Percentiles rank a stretch among this genome's conserved stretches.
Evolutionary conservation across 805 yeast species (phyloP).

Genomic region (Candida palmyrensis): DNA sequence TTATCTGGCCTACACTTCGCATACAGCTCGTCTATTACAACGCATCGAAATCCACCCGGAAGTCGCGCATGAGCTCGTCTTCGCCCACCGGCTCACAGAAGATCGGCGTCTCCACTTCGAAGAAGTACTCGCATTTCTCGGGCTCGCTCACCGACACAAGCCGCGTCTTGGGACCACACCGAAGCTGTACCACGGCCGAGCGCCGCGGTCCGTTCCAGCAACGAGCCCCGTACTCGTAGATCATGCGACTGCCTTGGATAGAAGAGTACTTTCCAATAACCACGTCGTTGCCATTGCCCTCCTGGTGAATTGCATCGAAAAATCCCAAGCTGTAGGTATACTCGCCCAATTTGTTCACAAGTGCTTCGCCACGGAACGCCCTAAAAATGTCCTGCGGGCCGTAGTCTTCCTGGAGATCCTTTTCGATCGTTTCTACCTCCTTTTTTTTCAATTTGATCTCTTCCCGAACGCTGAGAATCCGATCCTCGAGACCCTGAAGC

Average conservation of each 20-base stretch:
- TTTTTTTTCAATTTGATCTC: constrained; percentile 10
- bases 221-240: constrained; percentile 59
- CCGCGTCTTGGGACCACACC: constrained; percentile 59
- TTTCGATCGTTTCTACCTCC: constrained; percentile 11
- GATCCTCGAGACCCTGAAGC: neutral
- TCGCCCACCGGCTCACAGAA: constrained; percentile 35
- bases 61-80: constrained; percentile 19
- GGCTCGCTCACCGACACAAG: constrained; percentile 77
- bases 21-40: constrained; percentile 8
- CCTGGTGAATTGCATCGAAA: constrained; percentile 54
- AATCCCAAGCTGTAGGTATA: constrained; percentile 64
- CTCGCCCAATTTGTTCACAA: constrained; percentile 53
- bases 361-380: constrained; percentile 47
- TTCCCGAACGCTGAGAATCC: constrained; percentile 10
- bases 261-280: constrained; percentile 44
- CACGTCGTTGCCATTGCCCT: constrained; percentile 40
- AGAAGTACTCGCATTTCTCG: constrained; percentile 75
- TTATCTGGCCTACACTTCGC: neutral
- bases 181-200: constrained; percentile 55
- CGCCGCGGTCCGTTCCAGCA: constrained; percentile 96
- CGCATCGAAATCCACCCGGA: constrained; percentile 20
- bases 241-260: constrained; percentile 22
- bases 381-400: constrained; percentile 67
- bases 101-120: constrained; percentile 44
- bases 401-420: constrained; percentile 26